These are phyloP conservation scores for Trichosanthes truncata DNA, from an alignment of 306 rosid species.

Conservation along the genomic window DNA sequence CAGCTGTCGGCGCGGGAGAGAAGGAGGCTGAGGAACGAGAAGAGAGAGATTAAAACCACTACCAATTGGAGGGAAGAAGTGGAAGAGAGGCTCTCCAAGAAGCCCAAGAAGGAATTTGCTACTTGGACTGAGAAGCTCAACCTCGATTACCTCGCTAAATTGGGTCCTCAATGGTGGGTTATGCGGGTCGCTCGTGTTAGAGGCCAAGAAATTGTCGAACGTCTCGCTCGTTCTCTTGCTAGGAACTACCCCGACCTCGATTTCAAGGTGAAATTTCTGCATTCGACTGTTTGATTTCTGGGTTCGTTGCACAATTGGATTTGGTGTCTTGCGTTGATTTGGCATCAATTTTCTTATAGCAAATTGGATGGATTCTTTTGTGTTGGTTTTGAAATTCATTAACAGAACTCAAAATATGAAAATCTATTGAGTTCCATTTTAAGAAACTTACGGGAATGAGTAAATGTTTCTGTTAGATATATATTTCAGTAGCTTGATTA, in stretches of 20 bases:
- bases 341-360: not conserved
- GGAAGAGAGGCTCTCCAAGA: conserved; percentile 56
- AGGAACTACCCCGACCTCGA: conserved; percentile 43
- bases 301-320: not conserved
- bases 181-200: conserved; percentile 46
- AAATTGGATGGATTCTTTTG: not conserved
- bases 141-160: conserved; percentile 50
- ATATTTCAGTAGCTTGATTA: not conserved
- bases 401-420: not conserved
- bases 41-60: conserved; percentile 47
- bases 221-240: conserved; percentile 56
- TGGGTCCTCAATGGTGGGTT: conserved; percentile 86
- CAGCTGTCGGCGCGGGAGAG: conserved; percentile 54
- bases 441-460: not conserved
- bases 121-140: conserved; percentile 72
- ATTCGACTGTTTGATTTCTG: not conserved
- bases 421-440: not conserved
- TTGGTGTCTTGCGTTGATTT: not conserved
- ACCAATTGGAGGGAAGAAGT: conserved; percentile 67
- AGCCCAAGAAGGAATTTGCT: conserved; percentile 53
- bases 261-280: conserved; percentile 35
- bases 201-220: conserved; percentile 44
- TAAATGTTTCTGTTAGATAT: not conserved
- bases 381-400: not conserved
- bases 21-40: conserved; percentile 57